These are phyloP conservation scores for Waltergamsia citrina DNA, from an alignment of 2,329 filamentous ascomycete species.

Conservation along the genomic window DNA sequence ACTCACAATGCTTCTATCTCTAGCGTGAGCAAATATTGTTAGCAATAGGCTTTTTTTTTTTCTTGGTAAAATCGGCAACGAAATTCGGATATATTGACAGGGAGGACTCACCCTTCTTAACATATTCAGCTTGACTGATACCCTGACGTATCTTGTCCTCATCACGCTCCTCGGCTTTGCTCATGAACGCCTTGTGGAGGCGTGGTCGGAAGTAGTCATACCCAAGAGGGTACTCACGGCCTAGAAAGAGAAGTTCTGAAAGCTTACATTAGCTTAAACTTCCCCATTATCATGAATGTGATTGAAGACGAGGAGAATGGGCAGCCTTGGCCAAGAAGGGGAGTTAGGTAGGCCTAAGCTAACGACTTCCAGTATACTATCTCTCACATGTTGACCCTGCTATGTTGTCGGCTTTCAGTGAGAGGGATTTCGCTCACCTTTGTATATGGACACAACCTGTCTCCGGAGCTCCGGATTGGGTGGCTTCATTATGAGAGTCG, in stretches of 20 bases:
- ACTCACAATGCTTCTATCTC: conserved; percentile 89
- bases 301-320: too few species aligned
- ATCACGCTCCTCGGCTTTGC: conserved; percentile 60
- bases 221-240: conserved; percentile 78
- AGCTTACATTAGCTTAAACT: neutral
- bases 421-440: conserved; percentile 44
- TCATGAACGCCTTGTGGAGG: conserved; percentile 76
- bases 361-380: too few species aligned
- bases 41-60: neutral
- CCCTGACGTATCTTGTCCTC: conserved; percentile 67
- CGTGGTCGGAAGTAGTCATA: conserved; percentile 71
- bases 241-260: conserved; percentile 79
- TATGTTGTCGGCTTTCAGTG: neutral
- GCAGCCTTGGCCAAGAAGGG: too few species aligned
- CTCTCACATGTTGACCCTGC: neutral
- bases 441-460: conserved; percentile 81
- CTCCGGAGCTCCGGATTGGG: conserved; percentile 53
- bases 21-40: conserved; percentile 28
- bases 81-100: too few species aligned
- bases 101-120: conserved; percentile 80
- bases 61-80: neutral
- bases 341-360: too few species aligned
- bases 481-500: conserved; percentile 14
- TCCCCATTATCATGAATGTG: neutral
- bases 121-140: conserved; percentile 73